Conservation (phyloP, 2,329 filamentous ascomycete species). For the Whalleya microplaca region DNA sequence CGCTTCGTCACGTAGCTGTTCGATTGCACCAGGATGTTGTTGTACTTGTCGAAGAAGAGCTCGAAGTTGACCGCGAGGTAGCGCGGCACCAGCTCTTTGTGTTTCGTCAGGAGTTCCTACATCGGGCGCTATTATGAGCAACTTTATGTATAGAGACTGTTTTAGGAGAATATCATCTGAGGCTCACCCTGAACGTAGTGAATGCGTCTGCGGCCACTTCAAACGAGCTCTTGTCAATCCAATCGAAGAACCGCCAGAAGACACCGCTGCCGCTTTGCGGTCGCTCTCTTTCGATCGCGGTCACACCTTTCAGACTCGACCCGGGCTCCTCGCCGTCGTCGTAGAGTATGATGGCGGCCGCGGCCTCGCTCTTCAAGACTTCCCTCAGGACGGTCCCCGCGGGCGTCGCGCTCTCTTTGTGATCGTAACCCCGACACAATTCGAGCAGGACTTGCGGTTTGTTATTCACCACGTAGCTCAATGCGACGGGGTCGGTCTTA, state of each 20-base stretch:
- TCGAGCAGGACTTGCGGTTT: constrained; percentile 86
- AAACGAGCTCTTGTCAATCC: constrained; percentile 96
- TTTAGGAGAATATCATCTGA: not conserved
- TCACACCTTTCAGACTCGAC: constrained; percentile 75
- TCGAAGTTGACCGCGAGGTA: constrained; percentile 92
- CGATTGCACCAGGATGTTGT: constrained; percentile 83
- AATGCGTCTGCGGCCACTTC: constrained; percentile 98
- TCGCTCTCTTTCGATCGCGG: constrained; percentile 74
- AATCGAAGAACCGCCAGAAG: constrained; percentile 96
- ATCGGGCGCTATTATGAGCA: constrained; percentile 15
- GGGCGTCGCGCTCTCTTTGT: constrained; percentile 88
- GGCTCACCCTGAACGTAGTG: constrained; percentile 85
- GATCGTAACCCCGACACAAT: constrained; percentile 85
- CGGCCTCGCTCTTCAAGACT: constrained; percentile 85
- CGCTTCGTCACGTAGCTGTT: constrained; percentile 97
- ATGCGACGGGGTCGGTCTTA: constrained; percentile 76
- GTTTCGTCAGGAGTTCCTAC: constrained; percentile 89
- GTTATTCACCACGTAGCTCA: constrained; percentile 86
- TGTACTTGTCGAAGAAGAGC: constrained; percentile 90
- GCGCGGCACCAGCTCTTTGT: constrained; percentile 87
- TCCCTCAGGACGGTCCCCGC: constrained; percentile 90
- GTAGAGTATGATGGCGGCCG: constrained; percentile 89
- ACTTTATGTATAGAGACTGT: not conserved
- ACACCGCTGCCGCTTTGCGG: constrained; percentile 80
- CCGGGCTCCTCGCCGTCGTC: constrained; percentile 77